Conservation (phyloP, 305 asterid genomes). For the Solanum hybrid region DNA sequence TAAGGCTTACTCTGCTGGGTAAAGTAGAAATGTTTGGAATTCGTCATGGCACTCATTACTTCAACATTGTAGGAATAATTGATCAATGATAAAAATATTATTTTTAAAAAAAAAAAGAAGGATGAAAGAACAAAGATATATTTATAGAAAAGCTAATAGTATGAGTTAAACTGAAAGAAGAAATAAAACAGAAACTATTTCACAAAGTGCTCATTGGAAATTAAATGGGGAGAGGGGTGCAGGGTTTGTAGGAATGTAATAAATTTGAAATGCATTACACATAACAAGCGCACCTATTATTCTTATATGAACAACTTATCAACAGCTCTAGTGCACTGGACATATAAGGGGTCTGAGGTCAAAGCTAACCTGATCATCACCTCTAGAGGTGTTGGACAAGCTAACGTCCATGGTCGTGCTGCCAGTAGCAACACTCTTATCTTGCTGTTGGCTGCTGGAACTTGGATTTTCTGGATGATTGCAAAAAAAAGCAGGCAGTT, state of each 20-base stretch:
- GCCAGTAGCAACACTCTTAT: conserved; percentile 10
- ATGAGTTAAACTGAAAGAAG: neutral
- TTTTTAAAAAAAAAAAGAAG: neutral
- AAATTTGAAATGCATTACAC: neutral
- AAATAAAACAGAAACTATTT: neutral
- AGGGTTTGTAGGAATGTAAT: neutral
- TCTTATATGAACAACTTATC: neutral
- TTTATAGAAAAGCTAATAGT: neutral
- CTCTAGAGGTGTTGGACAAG: conserved; percentile 13
- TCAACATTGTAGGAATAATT: neutral
- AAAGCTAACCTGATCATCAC: conserved; percentile 17
- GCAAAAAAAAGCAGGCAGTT: conserved; percentile 7
- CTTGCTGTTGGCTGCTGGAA: conserved; percentile 4
- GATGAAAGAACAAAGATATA: neutral
- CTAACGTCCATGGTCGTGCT: neutral
- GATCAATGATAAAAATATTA: neutral
- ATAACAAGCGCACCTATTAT: neutral
- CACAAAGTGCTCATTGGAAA: neutral
- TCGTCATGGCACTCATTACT: neutral
- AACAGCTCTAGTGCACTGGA: neutral
- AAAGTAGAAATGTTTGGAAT: neutral
- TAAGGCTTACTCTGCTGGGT: neutral
- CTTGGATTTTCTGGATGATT: conserved; percentile 6
- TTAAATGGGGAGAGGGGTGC: neutral
- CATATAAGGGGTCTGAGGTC: neutral